phyloP scores from a whole-genome alignment of 352 stramenopile genomes.

The Pilasporangium apinafurcum region DNA sequence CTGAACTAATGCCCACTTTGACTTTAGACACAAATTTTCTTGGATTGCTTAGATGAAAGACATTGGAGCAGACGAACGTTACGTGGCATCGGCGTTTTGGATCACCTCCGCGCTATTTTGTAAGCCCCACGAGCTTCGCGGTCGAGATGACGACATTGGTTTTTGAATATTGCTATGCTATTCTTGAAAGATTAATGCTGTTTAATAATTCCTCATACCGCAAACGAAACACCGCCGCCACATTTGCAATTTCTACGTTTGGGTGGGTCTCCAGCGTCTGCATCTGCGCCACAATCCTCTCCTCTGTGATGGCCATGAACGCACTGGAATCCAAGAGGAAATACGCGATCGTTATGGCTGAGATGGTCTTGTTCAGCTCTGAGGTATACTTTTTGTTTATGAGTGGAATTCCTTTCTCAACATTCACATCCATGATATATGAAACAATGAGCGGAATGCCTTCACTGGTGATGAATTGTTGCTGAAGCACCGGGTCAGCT shows the following conservation, averaged over 20 bases:
- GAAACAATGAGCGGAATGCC: conserved; percentile 36
- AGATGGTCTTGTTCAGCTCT: conserved; percentile 38
- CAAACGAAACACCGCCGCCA: conserved; percentile 25
- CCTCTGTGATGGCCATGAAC: conserved; percentile 30
- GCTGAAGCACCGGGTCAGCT: conserved; percentile 44
- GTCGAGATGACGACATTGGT: too few relatives aligned
- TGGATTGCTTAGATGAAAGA: too few relatives aligned
- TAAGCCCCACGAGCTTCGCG: too few relatives aligned
- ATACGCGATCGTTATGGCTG: conserved; percentile 49
- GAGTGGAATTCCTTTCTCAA: conserved; percentile 3
- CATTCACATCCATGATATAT: conserved; percentile 25
- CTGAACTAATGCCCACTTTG: too few relatives aligned
- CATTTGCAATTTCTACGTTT: conserved; percentile 44
- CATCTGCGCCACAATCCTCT: conserved; percentile 25
- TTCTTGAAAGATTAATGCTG: conserved; percentile 11
- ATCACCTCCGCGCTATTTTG: too few relatives aligned
- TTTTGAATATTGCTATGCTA: conserved; percentile 2
- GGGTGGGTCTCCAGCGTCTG: conserved; percentile 17
- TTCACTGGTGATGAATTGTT: conserved; percentile 41
- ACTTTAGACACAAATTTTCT: too few relatives aligned
- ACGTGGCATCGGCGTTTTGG: too few relatives aligned
- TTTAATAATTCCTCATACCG: conserved; percentile 40
- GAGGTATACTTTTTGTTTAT: not conserved
- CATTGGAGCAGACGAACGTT: too few relatives aligned
- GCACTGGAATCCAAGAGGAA: conserved; percentile 60